Evolutionary conservation across 306 rosid species (phyloP).

Genomic region (Begonia peltatifolia): DNA sequence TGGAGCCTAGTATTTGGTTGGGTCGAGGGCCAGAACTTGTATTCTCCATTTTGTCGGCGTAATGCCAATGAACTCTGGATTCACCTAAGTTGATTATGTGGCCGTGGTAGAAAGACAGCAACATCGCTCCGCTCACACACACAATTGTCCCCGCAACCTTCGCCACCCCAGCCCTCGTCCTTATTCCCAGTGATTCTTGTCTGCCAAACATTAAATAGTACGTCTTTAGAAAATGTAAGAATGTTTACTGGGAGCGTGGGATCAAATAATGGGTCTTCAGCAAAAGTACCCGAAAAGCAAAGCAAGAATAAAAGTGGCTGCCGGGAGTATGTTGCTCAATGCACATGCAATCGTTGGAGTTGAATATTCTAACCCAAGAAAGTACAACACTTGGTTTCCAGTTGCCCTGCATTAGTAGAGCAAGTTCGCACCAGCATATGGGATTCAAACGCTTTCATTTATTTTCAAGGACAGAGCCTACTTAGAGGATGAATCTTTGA

Average conservation of each 20-base stretch:
- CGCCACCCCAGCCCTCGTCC: slow-evolving; percentile 26
- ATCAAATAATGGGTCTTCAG: no score
- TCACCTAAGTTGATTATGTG: slow-evolving; percentile 28
- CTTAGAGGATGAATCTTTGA: background rate
- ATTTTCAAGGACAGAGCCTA: no score
- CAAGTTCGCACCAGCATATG: no score
- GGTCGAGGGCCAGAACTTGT: no score
- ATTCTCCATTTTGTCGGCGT: no score
- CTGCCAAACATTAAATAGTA: slow-evolving; percentile 17
- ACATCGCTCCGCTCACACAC: slow-evolving; percentile 64
- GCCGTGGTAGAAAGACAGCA: slow-evolving; percentile 75
- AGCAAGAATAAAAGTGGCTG: slow-evolving; percentile 81
- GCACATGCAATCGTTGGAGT: slow-evolving; percentile 59
- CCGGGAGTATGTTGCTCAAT: slow-evolving; percentile 60
- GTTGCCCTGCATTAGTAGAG: slow-evolving; percentile 40
- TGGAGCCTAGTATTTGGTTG: no score
- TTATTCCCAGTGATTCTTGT: slow-evolving; percentile 52
- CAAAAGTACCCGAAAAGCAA: slow-evolving; percentile 47
- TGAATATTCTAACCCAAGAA: slow-evolving; percentile 46
- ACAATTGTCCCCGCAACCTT: slow-evolving; percentile 53
- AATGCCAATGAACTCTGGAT: slow-evolving; percentile 61
- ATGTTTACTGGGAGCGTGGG: background rate
- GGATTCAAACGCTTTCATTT: no score
- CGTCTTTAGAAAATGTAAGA: background rate
- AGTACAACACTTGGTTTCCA: slow-evolving; percentile 48